phyloP scores from a whole-genome alignment of 2,329 filamentous ascomycete species.

The Alternaria ventricosa region DNA sequence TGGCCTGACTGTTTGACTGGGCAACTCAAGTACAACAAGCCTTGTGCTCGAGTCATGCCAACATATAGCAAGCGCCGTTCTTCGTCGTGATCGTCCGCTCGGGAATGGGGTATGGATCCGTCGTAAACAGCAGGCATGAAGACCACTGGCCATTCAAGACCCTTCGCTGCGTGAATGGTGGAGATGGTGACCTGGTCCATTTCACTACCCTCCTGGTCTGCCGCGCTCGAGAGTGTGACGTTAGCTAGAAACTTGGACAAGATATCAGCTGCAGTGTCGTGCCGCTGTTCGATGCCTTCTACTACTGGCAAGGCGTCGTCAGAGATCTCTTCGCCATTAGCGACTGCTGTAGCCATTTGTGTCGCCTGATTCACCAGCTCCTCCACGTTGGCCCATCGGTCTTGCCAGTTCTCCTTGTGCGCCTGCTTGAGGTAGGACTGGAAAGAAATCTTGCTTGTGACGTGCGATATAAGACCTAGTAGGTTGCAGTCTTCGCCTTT shows the following conservation, averaged over 20 bases:
- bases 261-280: constrained; percentile 63
- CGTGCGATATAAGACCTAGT: constrained; percentile 60
- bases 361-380: constrained; percentile 82
- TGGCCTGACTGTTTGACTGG: constrained; percentile 70
- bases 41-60: constrained; percentile 93
- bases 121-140: constrained; percentile 91
- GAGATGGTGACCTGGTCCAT: constrained; percentile 81
- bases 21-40: constrained; percentile 83
- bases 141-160: constrained; percentile 93
- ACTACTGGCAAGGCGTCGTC: constrained; percentile 68
- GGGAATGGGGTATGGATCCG: constrained; percentile 87
- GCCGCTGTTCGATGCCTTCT: constrained; percentile 71
- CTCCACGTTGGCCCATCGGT: constrained; percentile 85
- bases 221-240: constrained; percentile 72
- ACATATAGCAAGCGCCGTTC: constrained; percentile 91
- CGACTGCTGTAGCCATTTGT: constrained; percentile 66
- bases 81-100: constrained; percentile 85
- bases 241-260: constrained; percentile 87
- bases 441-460: constrained; percentile 72
- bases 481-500: constrained; percentile 48
- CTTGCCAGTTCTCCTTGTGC: constrained; percentile 69
- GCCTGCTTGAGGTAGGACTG: constrained; percentile 74
- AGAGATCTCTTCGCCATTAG: constrained; percentile 48
- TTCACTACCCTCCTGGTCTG: constrained; percentile 68
- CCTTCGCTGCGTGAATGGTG: constrained; percentile 95